Base-by-base conservation (phyloP, 2,329 filamentous ascomycete genomes). In the Hypoxylon sp. region DNA sequence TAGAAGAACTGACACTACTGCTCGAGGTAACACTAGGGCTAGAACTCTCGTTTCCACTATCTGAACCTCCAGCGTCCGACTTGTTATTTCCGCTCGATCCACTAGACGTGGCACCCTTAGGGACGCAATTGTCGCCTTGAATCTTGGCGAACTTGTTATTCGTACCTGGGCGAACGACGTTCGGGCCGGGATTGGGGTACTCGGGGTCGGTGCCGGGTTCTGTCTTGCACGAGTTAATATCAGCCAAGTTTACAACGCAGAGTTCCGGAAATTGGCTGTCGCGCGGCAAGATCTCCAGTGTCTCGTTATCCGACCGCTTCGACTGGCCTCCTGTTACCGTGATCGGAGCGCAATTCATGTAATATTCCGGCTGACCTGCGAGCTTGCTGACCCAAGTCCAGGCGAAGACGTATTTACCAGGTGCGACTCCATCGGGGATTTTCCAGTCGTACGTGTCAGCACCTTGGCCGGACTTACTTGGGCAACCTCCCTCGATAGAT, bases 311-410 rank as follows among this genome's bases (percentile, higher is more conserved):
- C 1, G 66, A 71, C 0, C 75, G 73, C 72, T 76, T 77, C 6
- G 68, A 55, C 42, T 69, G 73, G 3, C 74, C 74, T 51, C 75
- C 76, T 1, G 83, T 83, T 49, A 94, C 83, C 1, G 84, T 85
- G 59, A 93, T 80, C 0, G 90, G 89, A 1, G 89, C 89, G 71
- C 92, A 94, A 30, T 66, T 92, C 90, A 92, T 92, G 82, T 93
- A 93, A 81, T 92, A 90, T 76, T 94, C 91, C 1, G 91, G 88
- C 77, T 93, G 92, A 1, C 91, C 92, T 1, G 74, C 69, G 27
- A 92, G 75, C 58, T 89, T 91, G 54, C 92, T 92, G 77, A 92
- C 86, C 92, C 92, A 94, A 1, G 90, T 90, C 91, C 91, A 94
- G 2, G 90, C 89, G 20, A 94, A 84, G 0, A 88, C 89, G 53